Evolutionary conservation across 2,329 filamentous ascomycete genomes (phyloP), one percentile per base, ranked within the genome.

Genomic region (Fusarium tanahbumbuense): DNA sequence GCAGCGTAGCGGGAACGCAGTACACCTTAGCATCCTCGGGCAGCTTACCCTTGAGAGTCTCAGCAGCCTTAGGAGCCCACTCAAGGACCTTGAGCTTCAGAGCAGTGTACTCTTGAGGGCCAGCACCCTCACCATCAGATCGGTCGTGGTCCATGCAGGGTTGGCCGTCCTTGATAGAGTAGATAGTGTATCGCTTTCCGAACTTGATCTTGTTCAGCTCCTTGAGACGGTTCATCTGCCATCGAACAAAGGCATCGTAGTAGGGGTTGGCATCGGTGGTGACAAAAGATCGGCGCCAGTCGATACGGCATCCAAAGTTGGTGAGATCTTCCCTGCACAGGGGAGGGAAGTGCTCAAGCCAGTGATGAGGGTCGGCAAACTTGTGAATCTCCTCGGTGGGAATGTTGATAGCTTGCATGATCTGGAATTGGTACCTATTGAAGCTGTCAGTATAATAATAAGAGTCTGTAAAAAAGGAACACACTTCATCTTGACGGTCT

Each of bases 231-330:
- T 92, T 94, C 93, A 98, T 98, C 82, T 98, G 96, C 96, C 96
- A 99, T 76, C 93, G 86, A 42, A 98, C 91, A 76, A 99, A 99
- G 7, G 93, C 88, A 78, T 99, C 95, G 79, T 97, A 99, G 84
- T 96, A 98, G 7, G 93, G 94, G 81, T 99, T 99, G 37, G 93
- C 94, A 75, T 98, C 94, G 4, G 96, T 99, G 9, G 96, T 99
- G 70, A 98, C 92, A 71, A 99, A 93, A 40, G 92, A 91, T 79
- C 96, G 87, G 77, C 95, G 88, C 95, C 95, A 99, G 79, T 98
- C 96, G 76, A 98, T 92, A 74, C 94, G 87, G 53, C 91, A 91
- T 64, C 95, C 95, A 69, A 98, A 89, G 78, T 91, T 91, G 74
- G 90, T 92, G 73, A 98, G 85, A 79, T 99, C 93, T 64, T 88